Evolutionary conservation across 2,329 filamentous ascomycete species (phyloP).

Genomic region (Aspergillus intermedius): DNA sequence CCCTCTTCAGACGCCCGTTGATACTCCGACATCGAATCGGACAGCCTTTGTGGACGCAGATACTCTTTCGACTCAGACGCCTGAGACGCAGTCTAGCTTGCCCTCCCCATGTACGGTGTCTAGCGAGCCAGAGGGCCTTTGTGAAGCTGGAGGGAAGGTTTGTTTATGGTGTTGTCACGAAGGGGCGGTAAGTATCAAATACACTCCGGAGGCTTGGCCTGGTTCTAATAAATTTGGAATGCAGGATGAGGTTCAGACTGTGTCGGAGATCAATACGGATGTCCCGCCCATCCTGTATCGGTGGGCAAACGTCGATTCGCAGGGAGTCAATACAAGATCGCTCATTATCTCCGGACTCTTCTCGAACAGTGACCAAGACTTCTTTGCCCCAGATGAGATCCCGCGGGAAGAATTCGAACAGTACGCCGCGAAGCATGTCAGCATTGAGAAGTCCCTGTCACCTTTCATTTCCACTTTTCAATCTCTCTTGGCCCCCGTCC

Average conservation of each 20-base stretch:
- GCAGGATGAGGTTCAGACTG: background rate
- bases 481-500: slow-evolving; percentile 23
- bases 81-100: background rate
- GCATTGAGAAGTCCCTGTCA: slow-evolving; percentile 10
- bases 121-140: background rate
- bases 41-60: background rate
- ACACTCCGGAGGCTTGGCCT: background rate
- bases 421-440: slow-evolving; percentile 20
- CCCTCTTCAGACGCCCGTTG: background rate
- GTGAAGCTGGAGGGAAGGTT: slow-evolving; percentile 11
- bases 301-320: slow-evolving; percentile 25
- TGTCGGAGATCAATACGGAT: slow-evolving; percentile 1
- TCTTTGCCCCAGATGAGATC: slow-evolving; percentile 10
- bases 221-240: background rate
- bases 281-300: slow-evolving; percentile 28
- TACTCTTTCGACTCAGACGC: background rate
- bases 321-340: slow-evolving; percentile 23
- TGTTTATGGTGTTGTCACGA: slow-evolving; percentile 20
- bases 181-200: background rate
- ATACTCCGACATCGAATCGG: background rate
- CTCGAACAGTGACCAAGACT: slow-evolving; percentile 1
- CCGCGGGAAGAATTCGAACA: slow-evolving; percentile 12
- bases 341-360: slow-evolving; percentile 24
- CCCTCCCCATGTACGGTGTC: background rate
- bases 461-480: slow-evolving; percentile 31